Evolutionary conservation across 306 rosid genomes (phyloP), one percentile per base, ranked within the genome.

Genomic region (Vicia faba): DNA sequence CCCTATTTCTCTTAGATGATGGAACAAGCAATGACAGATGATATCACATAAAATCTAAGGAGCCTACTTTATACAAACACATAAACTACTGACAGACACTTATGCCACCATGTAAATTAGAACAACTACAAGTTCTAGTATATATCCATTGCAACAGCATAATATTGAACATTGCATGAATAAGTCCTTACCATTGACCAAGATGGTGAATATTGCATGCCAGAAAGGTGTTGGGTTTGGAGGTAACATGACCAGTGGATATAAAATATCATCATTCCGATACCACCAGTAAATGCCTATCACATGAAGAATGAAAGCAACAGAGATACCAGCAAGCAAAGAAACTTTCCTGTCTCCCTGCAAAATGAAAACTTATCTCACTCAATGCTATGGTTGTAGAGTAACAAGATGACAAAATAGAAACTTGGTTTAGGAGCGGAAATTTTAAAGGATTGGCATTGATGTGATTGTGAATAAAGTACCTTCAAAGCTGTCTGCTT

Each of bases 401-500:
- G 20, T 5, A 41, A 54, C 69, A 28, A 25, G 16, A 54, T 64
- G n/a, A 53, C 10, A 60, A 45, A 40, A 9, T 15, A 64, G 31
- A 60, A 58, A 59, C 46, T 54, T 43, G 4, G 36, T 48, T 74
- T 39, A 7, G 41, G 16, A 54, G 74, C 23, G n/a, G 49, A 58
- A 62, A 61, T n/a, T 70, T 74, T 55, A 75, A 62, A 35, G 48
- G 68, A 66, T 15, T 43, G 6, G 28, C n/a, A 44, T 59, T 7
- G 43, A n/a, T 66, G 50, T 45, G 44, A 16, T 51, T 50, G 50
- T 45, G 50, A 18, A 58, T 50, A 20, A 29, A 66, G 66, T 26
- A 95, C 99, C 97, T 90, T 95, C 54, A 95, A 75, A 78, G 97
- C 85, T 49, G 97, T 95, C 87, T 95, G 99, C 82, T 84, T 86